Conservation (phyloP, 2,329 filamentous ascomycete species). For the Sporothrix brasiliensis region DNA sequence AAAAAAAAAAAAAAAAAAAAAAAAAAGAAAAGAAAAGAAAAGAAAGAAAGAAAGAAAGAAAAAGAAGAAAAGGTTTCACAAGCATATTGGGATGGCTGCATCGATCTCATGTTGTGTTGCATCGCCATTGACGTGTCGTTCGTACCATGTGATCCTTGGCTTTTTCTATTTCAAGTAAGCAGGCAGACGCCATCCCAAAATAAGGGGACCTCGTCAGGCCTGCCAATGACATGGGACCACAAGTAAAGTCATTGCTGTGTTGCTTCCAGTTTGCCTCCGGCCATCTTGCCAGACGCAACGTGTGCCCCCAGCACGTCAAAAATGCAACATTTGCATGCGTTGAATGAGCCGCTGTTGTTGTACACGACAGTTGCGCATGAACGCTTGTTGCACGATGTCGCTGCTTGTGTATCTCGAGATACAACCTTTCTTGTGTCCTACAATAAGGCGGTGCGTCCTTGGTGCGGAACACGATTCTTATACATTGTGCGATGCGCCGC, state of each 20-base stretch:
- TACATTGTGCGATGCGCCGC: too few relatives aligned
- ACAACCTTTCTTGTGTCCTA: not conserved
- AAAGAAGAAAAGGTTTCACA: too few relatives aligned
- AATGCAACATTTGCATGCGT: not conserved
- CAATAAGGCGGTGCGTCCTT: not conserved
- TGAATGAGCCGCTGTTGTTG: not conserved
- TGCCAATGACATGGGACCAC: not conserved
- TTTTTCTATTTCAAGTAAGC: not conserved
- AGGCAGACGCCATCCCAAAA: not conserved
- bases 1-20: too few relatives aligned
- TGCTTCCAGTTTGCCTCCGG: not conserved
- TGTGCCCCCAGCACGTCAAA: not conserved
- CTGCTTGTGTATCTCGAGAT: not conserved
- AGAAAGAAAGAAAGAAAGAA: too few relatives aligned
- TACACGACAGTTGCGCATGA: not conserved
- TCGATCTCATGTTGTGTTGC: not conserved
- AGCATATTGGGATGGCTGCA: not conserved
- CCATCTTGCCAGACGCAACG: too few relatives aligned
- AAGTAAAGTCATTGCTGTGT: too few relatives aligned
- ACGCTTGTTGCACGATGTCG: not conserved
- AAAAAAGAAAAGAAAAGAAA: too few relatives aligned
- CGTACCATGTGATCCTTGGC: not conserved
- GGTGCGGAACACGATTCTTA: not conserved
- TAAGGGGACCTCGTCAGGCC: not conserved
- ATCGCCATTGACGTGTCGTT: slow-evolving; percentile 12